These are phyloP conservation scores for Cephaloascus albidus DNA, from an alignment of 805 yeast genomes.

Conservation along the genomic window DNA sequence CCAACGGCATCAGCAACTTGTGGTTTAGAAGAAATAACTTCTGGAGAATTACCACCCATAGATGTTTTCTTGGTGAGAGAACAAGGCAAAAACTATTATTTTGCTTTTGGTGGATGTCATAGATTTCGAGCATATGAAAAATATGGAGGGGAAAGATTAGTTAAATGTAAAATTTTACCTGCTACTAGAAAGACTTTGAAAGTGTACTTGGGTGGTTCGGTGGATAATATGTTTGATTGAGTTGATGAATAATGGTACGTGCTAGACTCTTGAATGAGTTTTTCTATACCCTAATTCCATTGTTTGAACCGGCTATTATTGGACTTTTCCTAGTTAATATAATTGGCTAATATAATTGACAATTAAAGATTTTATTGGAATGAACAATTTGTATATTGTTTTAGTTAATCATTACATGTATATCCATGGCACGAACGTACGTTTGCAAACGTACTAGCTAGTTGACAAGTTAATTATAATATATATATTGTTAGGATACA, in stretches of 20 bases:
- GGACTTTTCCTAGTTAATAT: neutral
- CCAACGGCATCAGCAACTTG: conserved; percentile 64
- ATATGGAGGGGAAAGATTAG: conserved; percentile 34
- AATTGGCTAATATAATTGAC: neutral
- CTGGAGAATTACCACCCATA: conserved; percentile 74
- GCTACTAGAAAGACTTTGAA: conserved; percentile 61
- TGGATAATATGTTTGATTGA: conserved; percentile 35
- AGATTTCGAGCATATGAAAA: conserved; percentile 80
- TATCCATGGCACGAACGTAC: too few species aligned
- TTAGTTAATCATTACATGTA: too few species aligned
- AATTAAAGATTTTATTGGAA: too few species aligned
- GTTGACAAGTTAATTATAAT: too few species aligned
- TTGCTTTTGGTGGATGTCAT: conserved; percentile 90
- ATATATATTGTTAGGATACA: too few species aligned
- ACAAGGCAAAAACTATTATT: conserved; percentile 51
- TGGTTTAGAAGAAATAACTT: conserved; percentile 30
- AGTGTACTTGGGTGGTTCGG: conserved; percentile 64
- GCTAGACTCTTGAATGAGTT: neutral
- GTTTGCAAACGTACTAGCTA: too few species aligned
- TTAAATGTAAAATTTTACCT: conserved; percentile 66
- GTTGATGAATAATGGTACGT: conserved; percentile 2
- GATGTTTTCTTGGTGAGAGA: conserved; percentile 68
- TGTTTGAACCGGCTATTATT: neutral
- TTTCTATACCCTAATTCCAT: neutral
- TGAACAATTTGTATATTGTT: too few species aligned